phyloP scores from a whole-genome alignment of 805 yeast species.

The Candida namnaoensis region DNA sequence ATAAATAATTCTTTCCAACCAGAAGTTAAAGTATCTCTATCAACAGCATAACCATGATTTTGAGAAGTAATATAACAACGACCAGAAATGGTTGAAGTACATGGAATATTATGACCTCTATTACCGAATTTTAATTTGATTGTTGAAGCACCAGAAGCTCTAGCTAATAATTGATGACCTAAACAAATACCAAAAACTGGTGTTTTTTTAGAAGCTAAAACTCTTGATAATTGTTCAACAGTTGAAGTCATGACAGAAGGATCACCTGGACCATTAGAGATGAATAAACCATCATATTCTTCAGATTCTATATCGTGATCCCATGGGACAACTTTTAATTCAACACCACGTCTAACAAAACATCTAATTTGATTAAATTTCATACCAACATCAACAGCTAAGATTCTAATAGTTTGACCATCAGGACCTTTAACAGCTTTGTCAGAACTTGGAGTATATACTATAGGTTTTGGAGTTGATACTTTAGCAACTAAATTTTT shows the following conservation, averaged over 20 bases:
- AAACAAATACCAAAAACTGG: conserved; percentile 97
- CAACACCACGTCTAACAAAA: conserved; percentile 93
- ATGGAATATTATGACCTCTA: conserved; percentile 98
- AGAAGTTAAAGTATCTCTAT: conserved; percentile 55
- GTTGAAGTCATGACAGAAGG: conserved; percentile 77
- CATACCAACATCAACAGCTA: conserved; percentile 97
- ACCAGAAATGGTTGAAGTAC: conserved; percentile 83
- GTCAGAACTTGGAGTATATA: conserved; percentile 62
- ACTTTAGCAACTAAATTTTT: conserved; percentile 90
- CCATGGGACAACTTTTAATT: conserved; percentile 93
- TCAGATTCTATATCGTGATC: conserved; percentile 77
- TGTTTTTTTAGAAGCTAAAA: conserved; percentile 57
- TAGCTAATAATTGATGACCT: conserved; percentile 94
- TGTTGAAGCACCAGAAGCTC: conserved; percentile 94
- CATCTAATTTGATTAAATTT: conserved; percentile 97
- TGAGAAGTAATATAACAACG: conserved; percentile 98
- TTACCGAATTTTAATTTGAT: conserved; percentile 93
- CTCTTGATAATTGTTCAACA: conserved; percentile 49
- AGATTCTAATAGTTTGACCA: conserved; percentile 73
- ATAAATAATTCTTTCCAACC: conserved; percentile 95
- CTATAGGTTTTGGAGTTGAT: conserved; percentile 65
- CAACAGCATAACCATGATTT: conserved; percentile 98
- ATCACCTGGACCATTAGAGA: conserved; percentile 99
- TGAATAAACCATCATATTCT: conserved; percentile 88
- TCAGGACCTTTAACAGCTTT: conserved; percentile 49